Base-by-base conservation (phyloP, 1,139 yeast species). In the Debaryomycetaceae sp. region DNA sequence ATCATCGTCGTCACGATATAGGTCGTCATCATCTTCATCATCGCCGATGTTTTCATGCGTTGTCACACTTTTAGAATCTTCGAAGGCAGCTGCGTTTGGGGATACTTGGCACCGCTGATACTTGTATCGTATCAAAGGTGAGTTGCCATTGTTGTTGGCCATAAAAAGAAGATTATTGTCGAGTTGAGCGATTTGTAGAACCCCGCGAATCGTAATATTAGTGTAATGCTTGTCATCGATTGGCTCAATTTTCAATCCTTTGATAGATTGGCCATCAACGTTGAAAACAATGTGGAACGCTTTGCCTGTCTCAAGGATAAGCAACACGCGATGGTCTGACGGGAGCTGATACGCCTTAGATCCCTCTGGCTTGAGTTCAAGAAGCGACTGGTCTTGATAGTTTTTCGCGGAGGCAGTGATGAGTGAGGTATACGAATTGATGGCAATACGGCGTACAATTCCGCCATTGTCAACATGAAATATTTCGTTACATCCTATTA, bases 401-500 rank as follows among this genome's bases (percentile, higher is more conserved):
- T 51, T 53, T 34, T 63, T 60, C 13, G 61, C 60, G 27, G 75
- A 58, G 5, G 66, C 59, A 0, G 87, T 71, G 25, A 64, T 61
- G 19, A 61, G 55, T 2, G 62, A 43, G 12, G 75, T 69, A 40
- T 55, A 78, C 33, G 62, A 57, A 46, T 82, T 83, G 4, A 79
- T 73, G 1, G 80, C 77, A 1, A 79, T 59, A 23, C 87, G 80
- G 40, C 73, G 70, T 2, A 68, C 51, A 16, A 79, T 70, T 7
- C 96, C 96, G 2, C 92, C 77, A 30, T 83, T 75, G 46, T 86
- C 95, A 15, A 86, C 68, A 48, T 83, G 92, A 13, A 85, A 57
- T 12, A 87, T 43, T 40, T 80, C 85, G 47, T 87, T 86, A 19
- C 80, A 68, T 2, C 96, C 96, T 6, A 82, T 33, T 14, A 86